Evolutionary conservation across 352 stramenopile genomes (phyloP).

Genomic region (Thalassiosira mediterranea): DNA sequence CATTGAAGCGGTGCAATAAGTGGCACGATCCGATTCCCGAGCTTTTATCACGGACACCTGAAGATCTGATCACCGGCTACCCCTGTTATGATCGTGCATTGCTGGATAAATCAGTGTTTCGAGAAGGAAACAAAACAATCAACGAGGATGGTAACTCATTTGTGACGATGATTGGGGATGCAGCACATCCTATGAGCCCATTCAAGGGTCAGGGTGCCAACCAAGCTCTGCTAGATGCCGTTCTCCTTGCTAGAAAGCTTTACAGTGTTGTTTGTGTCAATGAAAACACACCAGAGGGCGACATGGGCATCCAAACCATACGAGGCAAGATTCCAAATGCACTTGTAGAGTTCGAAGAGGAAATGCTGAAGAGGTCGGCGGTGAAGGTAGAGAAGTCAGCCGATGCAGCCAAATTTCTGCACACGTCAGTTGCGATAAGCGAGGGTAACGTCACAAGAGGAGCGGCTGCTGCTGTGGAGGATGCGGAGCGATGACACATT

Average conservation of each 20-base stretch:
- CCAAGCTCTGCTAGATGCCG: constrained; percentile 85
- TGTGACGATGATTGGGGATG: constrained; percentile 84
- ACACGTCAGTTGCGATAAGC: constrained; percentile 70
- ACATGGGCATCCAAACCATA: constrained; percentile 6
- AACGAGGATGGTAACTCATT: no score
- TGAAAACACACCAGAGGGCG: no score
- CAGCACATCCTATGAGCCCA: constrained; percentile 85
- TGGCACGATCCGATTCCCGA: constrained; percentile 80
- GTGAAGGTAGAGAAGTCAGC: constrained; percentile 78
- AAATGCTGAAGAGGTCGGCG: constrained; percentile 70
- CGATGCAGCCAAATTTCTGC: constrained; percentile 74
- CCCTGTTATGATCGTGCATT: constrained; percentile 84
- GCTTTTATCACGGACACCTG: constrained; percentile 71
- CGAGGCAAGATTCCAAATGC: constrained; percentile 15
- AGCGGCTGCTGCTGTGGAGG: constrained; percentile 38
- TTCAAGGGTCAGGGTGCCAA: constrained; percentile 88
- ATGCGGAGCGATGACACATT: no score
- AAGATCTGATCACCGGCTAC: constrained; percentile 81
- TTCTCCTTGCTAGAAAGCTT: constrained; percentile 68
- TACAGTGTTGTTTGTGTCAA: constrained; percentile 25
- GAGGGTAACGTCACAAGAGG: constrained; percentile 69
- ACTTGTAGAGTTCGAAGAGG: constrained; percentile 65
- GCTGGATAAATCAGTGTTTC: constrained; percentile 38
- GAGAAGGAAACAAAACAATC: constrained; percentile 20
- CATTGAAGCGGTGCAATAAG: constrained; percentile 59